Base-by-base conservation (phyloP, 495 filamentous ascomycete genomes). In the Chlorociboria aeruginascens region DNA sequence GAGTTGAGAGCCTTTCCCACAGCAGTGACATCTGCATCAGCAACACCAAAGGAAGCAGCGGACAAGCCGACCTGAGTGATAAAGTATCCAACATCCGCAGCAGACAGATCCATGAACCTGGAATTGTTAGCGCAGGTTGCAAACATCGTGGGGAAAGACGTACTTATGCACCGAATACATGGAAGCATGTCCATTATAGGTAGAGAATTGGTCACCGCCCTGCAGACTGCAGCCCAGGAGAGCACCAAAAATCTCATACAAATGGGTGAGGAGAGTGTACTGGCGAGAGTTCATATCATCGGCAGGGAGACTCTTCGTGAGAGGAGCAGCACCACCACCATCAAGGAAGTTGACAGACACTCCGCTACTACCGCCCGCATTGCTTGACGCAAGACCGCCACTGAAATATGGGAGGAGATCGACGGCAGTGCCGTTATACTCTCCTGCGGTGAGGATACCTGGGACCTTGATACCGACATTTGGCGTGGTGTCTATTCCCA, bases 81-180 rank as follows among this genome's bases (percentile, higher is more conserved):
- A 65, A 77, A 78, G 58, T 75, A 76, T 25, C 63, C 65, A 31
- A 76, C 45, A 49, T 78, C 57, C 49, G 57, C 50, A 11, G 58
- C 29, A 53, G 71, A 62, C 44, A 78, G 68, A 25, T 62, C 65
- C 75, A 79, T 79, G 66, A 70, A 79, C 50, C 66, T 69, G 49
- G 28, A 4, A 10, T 29, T 43, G 40, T 55, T 43, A 52, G 54
- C 10, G 25, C 3, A 43, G 30, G 4, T 11, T 7, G 16, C 8
- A 11, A 4, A 31, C 1, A 28, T 8, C 6, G 13, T 17, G 13
- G 25, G 20, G 3, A 7, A 44, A 3, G 14, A 52, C 59, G 43
- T 52, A 69, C 65, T 71, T 68, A 61, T 78, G 73, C 9, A 69
- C 67, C 14, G 71, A 50, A 57, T 68, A 72, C 67, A 69, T 65